Evolutionary conservation across 1,284 basidiomycete species (phyloP), one percentile per base, ranked within the genome.

Genomic region (Boletellus sp.): DNA sequence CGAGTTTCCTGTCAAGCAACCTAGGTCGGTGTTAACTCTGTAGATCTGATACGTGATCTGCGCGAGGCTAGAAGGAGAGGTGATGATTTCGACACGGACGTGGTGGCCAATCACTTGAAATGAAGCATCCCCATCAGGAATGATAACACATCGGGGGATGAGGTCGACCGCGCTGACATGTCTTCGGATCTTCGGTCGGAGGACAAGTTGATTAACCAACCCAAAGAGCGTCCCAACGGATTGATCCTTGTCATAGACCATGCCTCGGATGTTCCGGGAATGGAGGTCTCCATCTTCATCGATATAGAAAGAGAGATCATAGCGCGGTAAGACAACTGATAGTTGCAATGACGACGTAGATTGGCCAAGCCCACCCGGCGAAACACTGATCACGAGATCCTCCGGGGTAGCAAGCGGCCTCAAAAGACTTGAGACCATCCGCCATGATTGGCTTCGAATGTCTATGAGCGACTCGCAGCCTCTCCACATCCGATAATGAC

Each of bases 121-220:
- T 18, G 60, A 49, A 38, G 71, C 40, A 0, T 52, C 3, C 2
- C 76, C 77, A 8, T 66, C 51, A 4, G 78, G 78, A 22, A 80
- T 66, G 21, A 80, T 58, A 24, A 77, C 61, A 35, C 56, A 54
- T n/a, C 35, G 16, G 8, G 35, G 35, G 7, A 36, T n/a, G 16
- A 36, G 35, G 16, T n/a, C 35, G 8, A 8, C 16, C 5, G 35
- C 35, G 13, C 13, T 6, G 16, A n/a, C n/a, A 18, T 36, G 4
- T 36, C 16, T 18, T n/a, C n/a, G n/a, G 8, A 10, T 18, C n/a
- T 36, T 36, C 16, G 35, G 35, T 8, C 35, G 35, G 8, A 36
- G 35, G 6, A 36, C n/a, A 8, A 36, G 35, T 18, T 18, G 35
- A 18, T 18, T 36, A 8, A 18, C 16, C 16, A 36, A 8, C 35